Percentiles rank a stretch among this genome's conserved stretches.
Evolutionary conservation across 2,329 filamentous ascomycete species (phyloP).

Genomic region (Colletotrichum salicis): DNA sequence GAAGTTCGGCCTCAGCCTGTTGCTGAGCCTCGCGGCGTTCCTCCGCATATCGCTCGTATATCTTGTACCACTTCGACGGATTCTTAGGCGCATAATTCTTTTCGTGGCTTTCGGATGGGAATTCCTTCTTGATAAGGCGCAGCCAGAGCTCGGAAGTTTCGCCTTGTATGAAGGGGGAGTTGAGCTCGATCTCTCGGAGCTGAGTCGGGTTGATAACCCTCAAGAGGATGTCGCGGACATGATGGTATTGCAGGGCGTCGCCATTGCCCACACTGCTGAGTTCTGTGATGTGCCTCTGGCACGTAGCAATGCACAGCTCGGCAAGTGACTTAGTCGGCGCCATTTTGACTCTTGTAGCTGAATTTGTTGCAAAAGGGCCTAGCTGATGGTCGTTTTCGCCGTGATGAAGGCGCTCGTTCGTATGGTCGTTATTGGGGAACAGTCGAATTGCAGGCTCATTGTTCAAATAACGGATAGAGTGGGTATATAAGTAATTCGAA

Average conservation of each 20-base stretch:
- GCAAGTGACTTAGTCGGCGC: conserved; percentile 57
- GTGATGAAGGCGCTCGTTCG: not conserved
- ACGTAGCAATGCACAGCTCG: conserved; percentile 61
- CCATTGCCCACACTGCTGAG: conserved; percentile 78
- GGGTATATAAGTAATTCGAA: not conserved
- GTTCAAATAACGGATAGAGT: not conserved
- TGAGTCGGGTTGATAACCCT: conserved; percentile 79
- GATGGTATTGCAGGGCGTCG: conserved; percentile 54
- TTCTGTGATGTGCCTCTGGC: conserved; percentile 63
- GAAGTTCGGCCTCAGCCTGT: conserved; percentile 69
- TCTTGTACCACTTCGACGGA: conserved; percentile 77
- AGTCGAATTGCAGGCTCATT: conserved; percentile 13
- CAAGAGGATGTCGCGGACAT: conserved; percentile 72
- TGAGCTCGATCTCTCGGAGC: conserved; percentile 77
- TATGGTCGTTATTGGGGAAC: not conserved
- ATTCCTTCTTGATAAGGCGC: conserved; percentile 80
- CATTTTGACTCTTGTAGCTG: conserved; percentile 18
- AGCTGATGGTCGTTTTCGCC: not conserved
- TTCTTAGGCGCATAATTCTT: conserved; percentile 74
- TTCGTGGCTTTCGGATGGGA: conserved; percentile 70
- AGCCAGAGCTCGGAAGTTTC: conserved; percentile 80
- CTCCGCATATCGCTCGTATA: conserved; percentile 77
- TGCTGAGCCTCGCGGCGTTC: conserved; percentile 67
- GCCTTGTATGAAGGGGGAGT: conserved; percentile 79
- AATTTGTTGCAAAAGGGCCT: not conserved